Base-by-base conservation (phyloP, 2,329 filamentous ascomycete genomes). In the Acrocalymma vagum region DNA sequence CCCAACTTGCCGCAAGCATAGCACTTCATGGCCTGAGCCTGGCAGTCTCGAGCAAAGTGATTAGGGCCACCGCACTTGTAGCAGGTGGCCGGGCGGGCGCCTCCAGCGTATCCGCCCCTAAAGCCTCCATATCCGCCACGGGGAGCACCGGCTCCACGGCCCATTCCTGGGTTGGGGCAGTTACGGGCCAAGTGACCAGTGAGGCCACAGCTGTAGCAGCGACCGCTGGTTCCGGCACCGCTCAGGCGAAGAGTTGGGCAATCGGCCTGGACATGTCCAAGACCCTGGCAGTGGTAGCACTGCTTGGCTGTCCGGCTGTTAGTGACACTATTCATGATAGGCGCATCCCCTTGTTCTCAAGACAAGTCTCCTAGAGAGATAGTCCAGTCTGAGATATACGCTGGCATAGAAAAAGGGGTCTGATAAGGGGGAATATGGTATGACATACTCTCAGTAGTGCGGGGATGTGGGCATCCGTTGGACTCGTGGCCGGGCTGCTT, bases 261-360 rank as follows among this genome's bases (percentile, higher is more conserved):
- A 74, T 99, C 94, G 60, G 94, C 94, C 80, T 99, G 94, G 64
- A 99, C 94, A 72, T 99, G 94, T 58, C 94, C 94, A 49, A 97
- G 84, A 45, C 94, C 94, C 80, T 97, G 94, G 82, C 94, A 99
- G 78, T 97, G 94, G 74, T 99, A 99, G 84, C 94, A 99, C 81
- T 99, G 94, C 85, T 99, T 99, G 37, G 91, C 91, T 86, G 63
- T 46, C 30, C 17, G 37, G 22, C 11, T 31, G 52, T 60, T 44
- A 60, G 54, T 34, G n/a, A 29, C 11, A 27, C 28, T 20, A 28
- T 40, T 26, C 15, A 13, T 13, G n/a, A 16, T 15, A n/a, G 33
- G 17, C 15, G 15, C 29, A 30, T 10, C 13, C n/a, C 23, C 28
- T 13, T 21, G 14, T 17, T n/a, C 8, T n/a, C 8, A 27, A 14